Conservation (phyloP, 345 rosid species). For the Lumnitzera racemosa region DNA sequence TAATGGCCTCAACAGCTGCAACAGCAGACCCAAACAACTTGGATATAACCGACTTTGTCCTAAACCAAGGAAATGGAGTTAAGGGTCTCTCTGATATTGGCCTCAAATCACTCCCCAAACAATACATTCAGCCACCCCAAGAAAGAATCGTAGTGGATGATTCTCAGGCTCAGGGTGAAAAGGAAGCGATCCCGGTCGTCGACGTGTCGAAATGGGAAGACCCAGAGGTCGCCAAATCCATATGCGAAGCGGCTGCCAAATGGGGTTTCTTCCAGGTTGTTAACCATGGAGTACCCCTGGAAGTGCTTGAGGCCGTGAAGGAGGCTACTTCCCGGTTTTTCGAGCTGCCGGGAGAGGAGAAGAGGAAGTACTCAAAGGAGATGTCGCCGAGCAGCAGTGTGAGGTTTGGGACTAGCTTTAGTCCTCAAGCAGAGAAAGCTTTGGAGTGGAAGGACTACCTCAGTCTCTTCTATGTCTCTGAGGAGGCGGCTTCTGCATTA, state of each 20-base stretch:
- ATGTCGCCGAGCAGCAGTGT: conserved; percentile 18
- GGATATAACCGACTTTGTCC: conserved; percentile 9
- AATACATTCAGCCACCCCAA: conserved; percentile 12
- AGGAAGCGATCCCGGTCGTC: conserved; percentile 9
- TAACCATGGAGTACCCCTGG: conserved; percentile 12
- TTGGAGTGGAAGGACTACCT: conserved; percentile 52
- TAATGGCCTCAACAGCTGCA: conserved; percentile 1
- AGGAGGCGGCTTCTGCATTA: conserved; percentile 28
- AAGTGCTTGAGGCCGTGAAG: conserved; percentile 7
- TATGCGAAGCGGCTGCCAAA: conserved; percentile 17
- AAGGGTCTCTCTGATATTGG: conserved; percentile 20
- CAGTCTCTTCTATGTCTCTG: conserved; percentile 40
- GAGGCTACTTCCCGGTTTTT: conserved; percentile 8
- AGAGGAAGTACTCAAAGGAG: conserved; percentile 13
- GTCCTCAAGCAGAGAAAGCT: conserved; percentile 35
- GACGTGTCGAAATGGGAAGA: conserved; percentile 14
- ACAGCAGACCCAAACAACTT: background rate
- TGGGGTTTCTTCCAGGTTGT: conserved; percentile 13
- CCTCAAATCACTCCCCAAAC: conserved; percentile 12
- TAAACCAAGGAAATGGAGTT: conserved; percentile 11
- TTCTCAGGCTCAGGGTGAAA: background rate
- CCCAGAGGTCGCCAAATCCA: conserved; percentile 5
- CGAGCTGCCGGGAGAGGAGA: conserved; percentile 10
- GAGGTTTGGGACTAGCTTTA: conserved; percentile 31
- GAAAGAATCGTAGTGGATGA: conserved; percentile 2